Percentiles rank a stretch among this genome's conserved stretches.
These are phyloP conservation scores for Fusarium sp. DNA, from an alignment of 2,329 filamentous ascomycete species.

Conservation along the genomic window DNA sequence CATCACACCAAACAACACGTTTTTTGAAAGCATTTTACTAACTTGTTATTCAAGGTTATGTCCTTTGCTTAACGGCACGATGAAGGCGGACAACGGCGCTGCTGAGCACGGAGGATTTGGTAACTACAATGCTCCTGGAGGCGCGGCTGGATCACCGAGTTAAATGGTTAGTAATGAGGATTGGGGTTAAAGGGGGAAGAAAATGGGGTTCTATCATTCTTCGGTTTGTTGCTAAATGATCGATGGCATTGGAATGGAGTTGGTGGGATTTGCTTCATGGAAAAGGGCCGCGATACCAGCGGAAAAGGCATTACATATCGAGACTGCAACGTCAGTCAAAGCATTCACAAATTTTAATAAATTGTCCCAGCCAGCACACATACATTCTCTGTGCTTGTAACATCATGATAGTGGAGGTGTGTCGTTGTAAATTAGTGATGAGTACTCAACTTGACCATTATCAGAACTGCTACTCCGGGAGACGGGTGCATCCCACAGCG, in stretches of 20 bases:
- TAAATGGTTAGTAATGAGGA: slow-evolving; percentile 7
- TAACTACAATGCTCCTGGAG: slow-evolving; percentile 59
- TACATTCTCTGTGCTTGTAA: not conserved
- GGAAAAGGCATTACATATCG: slow-evolving; percentile 11
- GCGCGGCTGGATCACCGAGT: slow-evolving; percentile 51
- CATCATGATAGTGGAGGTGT: slow-evolving; percentile 14
- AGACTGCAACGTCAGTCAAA: slow-evolving; percentile 12
- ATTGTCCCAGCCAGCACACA: not conserved
- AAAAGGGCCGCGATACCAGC: slow-evolving; percentile 18
- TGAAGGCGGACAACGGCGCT: slow-evolving; percentile 69
- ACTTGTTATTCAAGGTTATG: slow-evolving; percentile 70
- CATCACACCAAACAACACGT: slow-evolving; percentile 5
- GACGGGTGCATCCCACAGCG: not conserved
- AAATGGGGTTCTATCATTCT: slow-evolving; percentile 1
- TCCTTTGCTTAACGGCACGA: slow-evolving; percentile 85
- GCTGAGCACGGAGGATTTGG: slow-evolving; percentile 70
- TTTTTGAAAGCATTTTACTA: slow-evolving; percentile 32
- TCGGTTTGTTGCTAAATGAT: slow-evolving; percentile 19
- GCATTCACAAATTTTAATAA: slow-evolving; percentile 22
- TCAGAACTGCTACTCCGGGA: not conserved
- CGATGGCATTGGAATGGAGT: slow-evolving; percentile 35
- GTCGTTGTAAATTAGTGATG: not conserved
- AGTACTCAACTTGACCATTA: not conserved
- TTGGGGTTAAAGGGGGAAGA: not conserved
- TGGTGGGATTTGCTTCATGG: slow-evolving; percentile 27